Evolutionary conservation across 2,329 filamentous ascomycete species (phyloP).

Genomic region (Cladobotryum mycophilum): DNA sequence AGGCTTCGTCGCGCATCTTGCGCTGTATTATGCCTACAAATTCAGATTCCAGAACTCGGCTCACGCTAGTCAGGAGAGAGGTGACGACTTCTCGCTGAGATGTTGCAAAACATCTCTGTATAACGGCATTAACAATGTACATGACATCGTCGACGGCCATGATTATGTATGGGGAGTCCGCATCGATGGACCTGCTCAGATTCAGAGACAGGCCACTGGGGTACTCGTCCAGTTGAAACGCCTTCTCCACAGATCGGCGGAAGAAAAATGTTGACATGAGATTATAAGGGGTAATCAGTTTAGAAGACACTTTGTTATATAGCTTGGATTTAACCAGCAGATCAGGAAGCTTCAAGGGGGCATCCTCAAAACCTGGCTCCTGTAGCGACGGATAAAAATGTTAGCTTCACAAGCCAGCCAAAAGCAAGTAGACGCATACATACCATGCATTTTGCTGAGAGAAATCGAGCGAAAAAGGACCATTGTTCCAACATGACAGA

Average conservation of each 20-base stretch:
- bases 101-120: slow-evolving; percentile 81
- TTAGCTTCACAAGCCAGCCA: too few species aligned
- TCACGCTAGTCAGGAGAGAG: slow-evolving; percentile 70
- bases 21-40: slow-evolving; percentile 96
- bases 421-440: too few species aligned
- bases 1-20: slow-evolving; percentile 95
- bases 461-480: slow-evolving; percentile 86
- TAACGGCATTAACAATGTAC: slow-evolving; percentile 94
- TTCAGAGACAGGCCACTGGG: slow-evolving; percentile 75
- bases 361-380: slow-evolving; percentile 47
- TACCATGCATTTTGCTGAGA: slow-evolving; percentile 80
- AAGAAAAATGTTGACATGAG: slow-evolving; percentile 95
- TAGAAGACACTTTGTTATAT: slow-evolving; percentile 67
- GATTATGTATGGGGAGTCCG: slow-evolving; percentile 84
- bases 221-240: slow-evolving; percentile 90
- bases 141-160: slow-evolving; percentile 97
- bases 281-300: slow-evolving; percentile 77
- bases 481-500: slow-evolving; percentile 88
- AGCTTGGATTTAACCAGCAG: slow-evolving; percentile 76
- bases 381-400: slow-evolving; percentile 21
- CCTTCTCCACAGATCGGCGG: slow-evolving; percentile 90
- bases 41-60: slow-evolving; percentile 75
- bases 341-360: slow-evolving; percentile 59
- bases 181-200: slow-evolving; percentile 62
- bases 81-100: slow-evolving; percentile 73